Percentiles rank a stretch among this genome's conserved stretches.
Conservation (phyloP, 2,329 filamentous ascomycete genomes). For the Stemphylium lycopersici region DNA sequence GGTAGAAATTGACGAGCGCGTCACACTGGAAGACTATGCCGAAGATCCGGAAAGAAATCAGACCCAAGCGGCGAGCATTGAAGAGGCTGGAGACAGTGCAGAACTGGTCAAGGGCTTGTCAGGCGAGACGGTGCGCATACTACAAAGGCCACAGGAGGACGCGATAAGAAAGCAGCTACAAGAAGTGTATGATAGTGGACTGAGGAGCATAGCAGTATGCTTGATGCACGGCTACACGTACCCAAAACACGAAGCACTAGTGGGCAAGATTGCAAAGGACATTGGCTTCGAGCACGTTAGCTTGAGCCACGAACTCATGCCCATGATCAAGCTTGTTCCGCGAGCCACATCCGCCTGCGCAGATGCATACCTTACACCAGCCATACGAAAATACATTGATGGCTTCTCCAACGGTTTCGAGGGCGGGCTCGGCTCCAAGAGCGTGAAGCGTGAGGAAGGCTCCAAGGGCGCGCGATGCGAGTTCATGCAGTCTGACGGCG, state of each 20-base stretch:
- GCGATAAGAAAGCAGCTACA: conserved; percentile 67
- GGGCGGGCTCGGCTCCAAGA: conserved; percentile 77
- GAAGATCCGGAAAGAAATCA: conserved; percentile 76
- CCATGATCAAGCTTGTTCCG: conserved; percentile 83
- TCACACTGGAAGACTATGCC: conserved; percentile 89
- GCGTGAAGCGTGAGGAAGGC: conserved; percentile 70
- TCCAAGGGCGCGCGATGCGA: conserved; percentile 80
- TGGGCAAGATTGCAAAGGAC: conserved; percentile 77
- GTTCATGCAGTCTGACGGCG: conserved; percentile 91
- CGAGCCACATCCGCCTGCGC: conserved; percentile 78
- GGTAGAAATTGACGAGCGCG: conserved; percentile 87
- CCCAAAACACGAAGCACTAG: conserved; percentile 79
- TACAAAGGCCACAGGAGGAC: conserved; percentile 65
- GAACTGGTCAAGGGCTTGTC: conserved; percentile 73
- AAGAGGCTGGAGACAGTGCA: conserved; percentile 52
- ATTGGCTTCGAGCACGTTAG: conserved; percentile 86
- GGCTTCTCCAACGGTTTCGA: conserved; percentile 82
- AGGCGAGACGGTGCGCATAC: conserved; percentile 74
- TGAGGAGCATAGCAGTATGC: conserved; percentile 85
- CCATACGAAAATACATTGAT: conserved; percentile 76
- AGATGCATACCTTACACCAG: conserved; percentile 80
- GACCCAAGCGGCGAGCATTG: conserved; percentile 61
- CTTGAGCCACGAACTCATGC: conserved; percentile 80
- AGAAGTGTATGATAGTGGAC: conserved; percentile 70
- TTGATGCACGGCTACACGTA: conserved; percentile 94